Evolutionary conservation across 2,329 filamentous ascomycete species (phyloP), one percentile per base, ranked within the genome.

Genomic region (Fonsecaea nubica): DNA sequence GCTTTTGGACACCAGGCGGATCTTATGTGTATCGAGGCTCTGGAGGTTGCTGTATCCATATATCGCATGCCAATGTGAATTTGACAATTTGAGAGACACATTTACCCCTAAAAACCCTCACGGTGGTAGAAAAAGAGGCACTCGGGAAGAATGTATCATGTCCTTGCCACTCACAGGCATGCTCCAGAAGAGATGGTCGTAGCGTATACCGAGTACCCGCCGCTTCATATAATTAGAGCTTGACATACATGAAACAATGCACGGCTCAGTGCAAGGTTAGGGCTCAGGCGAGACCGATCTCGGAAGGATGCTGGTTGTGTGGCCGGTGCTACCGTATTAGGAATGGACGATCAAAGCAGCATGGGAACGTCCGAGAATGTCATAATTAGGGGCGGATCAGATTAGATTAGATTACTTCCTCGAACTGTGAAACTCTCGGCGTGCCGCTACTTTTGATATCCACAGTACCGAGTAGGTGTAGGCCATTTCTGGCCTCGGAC

Each of bases 231-330:
- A 32, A 32, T 25, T 25, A 30, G 45, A 50, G 12, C 45, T 25
- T 25, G 18, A 50, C n/a, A 30, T 50, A 50, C 25, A 25, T 25
- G 4, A 8, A 50, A 4, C 9, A 25, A 50, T 12, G 45, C 18
- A 13, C 45, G 45, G 7, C 10, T 50, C 45, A 50, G 45, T 18
- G n/a, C 45, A 50, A 30, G 45, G 45, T 21, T 30, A 21, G 40
- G 45, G 45, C 10, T 18, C 45, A 12, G 45, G 45, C 45, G 45
- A 50, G 45, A 25, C 45, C 45, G 45, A 50, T 50, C 45, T 50
- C 45, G 45, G 45, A 50, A 4, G 18, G 9, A 18, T 25, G 45
- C 45, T 25, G 18, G 21, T 6, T 21, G 21, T 12, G 6, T 25
- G 7, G 30, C 30, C 30, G 6, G 30, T 32, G 18, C 10, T 50